Evolutionary conservation across 2,329 filamentous ascomycete genomes (phyloP).

Genomic region (Aureobasidium musti): DNA sequence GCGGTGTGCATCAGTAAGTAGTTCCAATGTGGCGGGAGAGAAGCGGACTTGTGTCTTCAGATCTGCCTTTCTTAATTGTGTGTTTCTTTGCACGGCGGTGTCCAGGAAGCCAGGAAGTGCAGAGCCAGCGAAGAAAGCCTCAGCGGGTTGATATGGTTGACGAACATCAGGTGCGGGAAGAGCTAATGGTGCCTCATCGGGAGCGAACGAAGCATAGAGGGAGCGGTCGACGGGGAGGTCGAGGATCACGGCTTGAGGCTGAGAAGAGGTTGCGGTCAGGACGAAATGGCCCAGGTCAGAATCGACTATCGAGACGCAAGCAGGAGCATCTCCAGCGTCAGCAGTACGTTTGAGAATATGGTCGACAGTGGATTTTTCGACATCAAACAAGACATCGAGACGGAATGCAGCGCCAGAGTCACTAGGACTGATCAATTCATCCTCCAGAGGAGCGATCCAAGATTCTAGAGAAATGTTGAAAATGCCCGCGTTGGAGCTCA

Average conservation of each 20-base stretch:
- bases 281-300: conserved; percentile 61
- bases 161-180: conserved; percentile 60
- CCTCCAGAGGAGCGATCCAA: conserved; percentile 60
- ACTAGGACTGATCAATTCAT: conserved; percentile 56
- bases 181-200: conserved; percentile 30
- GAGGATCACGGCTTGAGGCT: conserved; percentile 55
- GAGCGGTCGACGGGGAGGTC: conserved; percentile 48
- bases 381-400: conserved; percentile 57
- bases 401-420: conserved; percentile 58
- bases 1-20: conserved; percentile 73
- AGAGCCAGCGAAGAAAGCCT: conserved; percentile 60
- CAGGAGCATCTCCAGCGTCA: conserved; percentile 42
- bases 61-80: conserved; percentile 61
- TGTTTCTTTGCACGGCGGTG: conserved; percentile 50
- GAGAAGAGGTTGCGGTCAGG: conserved; percentile 51
- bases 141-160: conserved; percentile 65
- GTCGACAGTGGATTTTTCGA: conserved; percentile 52
- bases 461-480: conserved; percentile 57
- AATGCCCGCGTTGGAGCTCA: conserved; percentile 58
- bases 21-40: conserved; percentile 68
- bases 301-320: conserved; percentile 55
- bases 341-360: conserved; percentile 47
- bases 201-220: conserved; percentile 30
- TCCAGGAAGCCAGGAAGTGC: conserved; percentile 60
- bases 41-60: conserved; percentile 69